Conservation (phyloP, 208 protist species). For the Crithidia brevicula region DNA sequence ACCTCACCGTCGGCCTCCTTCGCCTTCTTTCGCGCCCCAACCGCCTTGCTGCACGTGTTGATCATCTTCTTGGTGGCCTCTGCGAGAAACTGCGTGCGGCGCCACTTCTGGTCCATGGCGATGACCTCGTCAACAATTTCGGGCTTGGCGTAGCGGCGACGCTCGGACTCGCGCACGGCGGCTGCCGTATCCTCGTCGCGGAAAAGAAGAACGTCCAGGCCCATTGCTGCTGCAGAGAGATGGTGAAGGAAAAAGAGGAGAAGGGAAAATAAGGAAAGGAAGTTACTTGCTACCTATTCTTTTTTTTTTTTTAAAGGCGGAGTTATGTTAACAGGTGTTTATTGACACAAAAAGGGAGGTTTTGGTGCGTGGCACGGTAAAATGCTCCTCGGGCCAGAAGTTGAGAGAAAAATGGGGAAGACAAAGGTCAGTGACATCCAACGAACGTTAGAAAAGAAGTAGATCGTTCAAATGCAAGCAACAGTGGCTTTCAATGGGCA, state of each 20-base stretch:
- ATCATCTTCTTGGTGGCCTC: slow-evolving; percentile 91
- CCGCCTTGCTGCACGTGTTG: slow-evolving; percentile 90
- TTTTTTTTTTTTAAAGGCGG: no score
- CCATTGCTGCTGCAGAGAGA: slow-evolving; percentile 47
- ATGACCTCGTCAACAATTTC: slow-evolving; percentile 93
- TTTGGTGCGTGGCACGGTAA: no score
- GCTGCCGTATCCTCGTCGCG: slow-evolving; percentile 94
- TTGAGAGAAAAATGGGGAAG: no score
- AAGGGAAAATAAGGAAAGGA: no score
- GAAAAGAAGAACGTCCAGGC: slow-evolving; percentile 97
- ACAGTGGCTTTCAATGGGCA: no score
- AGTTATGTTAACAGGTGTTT: no score
- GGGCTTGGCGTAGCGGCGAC: slow-evolving; percentile 91
- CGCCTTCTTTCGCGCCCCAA: slow-evolving; percentile 93
- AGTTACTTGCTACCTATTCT: no score
- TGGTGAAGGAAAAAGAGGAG: background rate
- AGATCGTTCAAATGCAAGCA: no score
- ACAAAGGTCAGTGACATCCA: no score
- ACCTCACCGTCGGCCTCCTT: slow-evolving; percentile 89
- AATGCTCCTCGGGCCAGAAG: no score
- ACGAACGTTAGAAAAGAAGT: no score
- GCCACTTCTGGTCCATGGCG: slow-evolving; percentile 93
- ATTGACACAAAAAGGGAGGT: no score
- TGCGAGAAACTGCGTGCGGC: slow-evolving; percentile 76
- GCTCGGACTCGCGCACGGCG: slow-evolving; percentile 95